Conservation (phyloP, 768 basidiomycete species). For the Lentinula lateritia region DNA sequence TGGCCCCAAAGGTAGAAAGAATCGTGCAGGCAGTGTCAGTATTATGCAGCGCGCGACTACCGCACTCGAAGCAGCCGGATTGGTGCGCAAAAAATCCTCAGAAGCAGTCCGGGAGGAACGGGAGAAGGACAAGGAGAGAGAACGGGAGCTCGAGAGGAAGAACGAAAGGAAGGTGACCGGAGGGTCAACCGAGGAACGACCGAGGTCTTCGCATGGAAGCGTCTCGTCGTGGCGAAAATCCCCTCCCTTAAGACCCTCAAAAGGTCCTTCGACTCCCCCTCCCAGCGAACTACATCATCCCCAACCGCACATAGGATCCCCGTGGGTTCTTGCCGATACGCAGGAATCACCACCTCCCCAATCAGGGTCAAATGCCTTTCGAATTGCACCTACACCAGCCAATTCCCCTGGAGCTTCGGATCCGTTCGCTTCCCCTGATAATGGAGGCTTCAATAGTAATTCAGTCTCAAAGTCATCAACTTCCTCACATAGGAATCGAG, state of each 20-base stretch:
- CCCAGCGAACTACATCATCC: conserved; percentile 35
- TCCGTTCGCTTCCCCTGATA: conserved; percentile 38
- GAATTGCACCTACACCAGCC: conserved; percentile 37
- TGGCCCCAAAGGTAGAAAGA: conserved; percentile 55
- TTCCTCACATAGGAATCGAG: conserved; percentile 53
- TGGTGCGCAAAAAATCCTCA: conserved; percentile 77
- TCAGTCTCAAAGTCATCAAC: conserved; percentile 13
- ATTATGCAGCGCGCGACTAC: conserved; percentile 97
- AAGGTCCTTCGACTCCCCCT: conserved; percentile 52
- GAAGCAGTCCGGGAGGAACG: conserved; percentile 67
- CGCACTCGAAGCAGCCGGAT: conserved; percentile 77
- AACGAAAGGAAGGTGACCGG: conserved; percentile 35
- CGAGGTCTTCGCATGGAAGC: conserved; percentile 62
- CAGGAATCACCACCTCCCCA: conserved; percentile 29
- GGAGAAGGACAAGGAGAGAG: conserved; percentile 37
- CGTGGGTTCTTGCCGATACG: conserved; percentile 64
- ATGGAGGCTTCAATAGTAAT: conserved; percentile 26
- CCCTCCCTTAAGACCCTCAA: conserved; percentile 53
- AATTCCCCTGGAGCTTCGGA: conserved; percentile 48
- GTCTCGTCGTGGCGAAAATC: conserved; percentile 64
- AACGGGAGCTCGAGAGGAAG: conserved; percentile 37
- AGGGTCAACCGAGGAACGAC: conserved; percentile 43
- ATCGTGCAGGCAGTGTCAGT: conserved; percentile 83
- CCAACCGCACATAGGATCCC: conserved; percentile 45
- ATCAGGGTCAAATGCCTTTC: conserved; percentile 11